These are phyloP conservation scores for Podaxis sp. DNA, from an alignment of 768 basidiomycete genomes.

Conservation along the genomic window DNA sequence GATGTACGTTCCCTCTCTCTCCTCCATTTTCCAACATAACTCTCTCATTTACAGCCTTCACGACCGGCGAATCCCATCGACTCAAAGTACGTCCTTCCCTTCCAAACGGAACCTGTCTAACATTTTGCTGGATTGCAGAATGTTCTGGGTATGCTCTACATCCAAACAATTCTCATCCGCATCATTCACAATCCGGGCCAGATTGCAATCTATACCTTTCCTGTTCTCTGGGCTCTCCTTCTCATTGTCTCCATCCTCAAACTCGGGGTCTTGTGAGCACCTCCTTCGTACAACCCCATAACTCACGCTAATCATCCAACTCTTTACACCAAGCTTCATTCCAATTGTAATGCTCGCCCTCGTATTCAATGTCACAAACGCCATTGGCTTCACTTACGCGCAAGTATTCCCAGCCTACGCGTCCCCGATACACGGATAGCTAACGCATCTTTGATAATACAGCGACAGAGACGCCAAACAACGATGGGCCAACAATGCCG, in stretches of 20 bases:
- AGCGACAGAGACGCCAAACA: constrained; percentile 92
- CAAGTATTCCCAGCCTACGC: constrained; percentile 31
- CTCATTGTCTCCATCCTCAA: constrained; percentile 88
- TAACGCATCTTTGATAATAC: constrained; percentile 13
- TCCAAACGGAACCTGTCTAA: not conserved
- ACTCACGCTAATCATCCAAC: constrained; percentile 11
- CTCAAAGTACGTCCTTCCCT: constrained; percentile 54
- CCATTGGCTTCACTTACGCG: constrained; percentile 96
- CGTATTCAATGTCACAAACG: constrained; percentile 94
- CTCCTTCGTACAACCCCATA: not conserved
- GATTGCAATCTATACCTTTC: constrained; percentile 89
- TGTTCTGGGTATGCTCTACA: constrained; percentile 76
- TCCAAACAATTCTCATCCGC: not conserved
- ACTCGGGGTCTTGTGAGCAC: constrained; percentile 77
- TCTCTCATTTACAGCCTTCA: constrained; percentile 54
- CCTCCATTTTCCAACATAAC: not conserved
- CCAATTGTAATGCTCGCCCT: constrained; percentile 93
- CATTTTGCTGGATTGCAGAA: constrained; percentile 42
- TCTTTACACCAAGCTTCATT: constrained; percentile 58
- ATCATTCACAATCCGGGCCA: constrained; percentile 20
- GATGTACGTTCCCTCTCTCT: constrained; percentile 56
- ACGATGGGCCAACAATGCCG: constrained; percentile 78
- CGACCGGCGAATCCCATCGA: constrained; percentile 86
- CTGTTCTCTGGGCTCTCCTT: constrained; percentile 81
- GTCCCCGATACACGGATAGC: not conserved